phyloP scores from a whole-genome alignment of 805 yeast species.

The Starmerella tilneyi region DNA sequence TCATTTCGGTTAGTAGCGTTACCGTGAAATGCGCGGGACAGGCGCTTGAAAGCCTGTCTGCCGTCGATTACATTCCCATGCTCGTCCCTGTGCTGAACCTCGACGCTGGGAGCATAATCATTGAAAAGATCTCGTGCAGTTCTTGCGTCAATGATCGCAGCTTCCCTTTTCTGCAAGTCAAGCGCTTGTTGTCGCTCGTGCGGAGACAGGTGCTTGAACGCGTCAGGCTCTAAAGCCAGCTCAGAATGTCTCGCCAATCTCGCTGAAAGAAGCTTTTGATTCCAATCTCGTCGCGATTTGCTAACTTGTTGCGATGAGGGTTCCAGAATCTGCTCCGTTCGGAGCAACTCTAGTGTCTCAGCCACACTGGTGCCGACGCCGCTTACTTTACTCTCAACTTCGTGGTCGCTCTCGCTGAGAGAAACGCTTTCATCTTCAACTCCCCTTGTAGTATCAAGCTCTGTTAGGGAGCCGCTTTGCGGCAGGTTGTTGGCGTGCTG shows the following conservation, averaged over 20 bases:
- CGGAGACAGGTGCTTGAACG: slow-evolving; percentile 26
- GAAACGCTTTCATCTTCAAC: no score
- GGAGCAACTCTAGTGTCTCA: slow-evolving; percentile 31
- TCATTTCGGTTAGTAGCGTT: slow-evolving; percentile 21
- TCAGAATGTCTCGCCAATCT: slow-evolving; percentile 21
- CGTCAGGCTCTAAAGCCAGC: slow-evolving; percentile 23
- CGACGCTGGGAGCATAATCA: slow-evolving; percentile 37
- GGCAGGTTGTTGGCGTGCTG: background rate
- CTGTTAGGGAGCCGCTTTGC: no score
- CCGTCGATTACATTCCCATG: slow-evolving; percentile 48
- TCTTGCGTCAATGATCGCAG: slow-evolving; percentile 27
- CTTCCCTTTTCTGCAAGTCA: slow-evolving; percentile 25
- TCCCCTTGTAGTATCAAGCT: no score
- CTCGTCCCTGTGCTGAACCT: slow-evolving; percentile 52
- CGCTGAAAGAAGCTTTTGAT: slow-evolving; percentile 9
- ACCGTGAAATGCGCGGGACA: slow-evolving; percentile 75
- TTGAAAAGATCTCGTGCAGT: slow-evolving; percentile 29
- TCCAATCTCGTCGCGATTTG: slow-evolving; percentile 14
- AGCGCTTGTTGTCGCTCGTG: slow-evolving; percentile 30
- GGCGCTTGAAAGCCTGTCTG: slow-evolving; percentile 65
- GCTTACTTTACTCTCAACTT: no score
- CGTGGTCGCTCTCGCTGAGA: no score
- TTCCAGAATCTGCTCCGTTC: background rate
- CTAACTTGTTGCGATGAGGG: background rate
- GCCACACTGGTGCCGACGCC: no score